Percentiles rank a stretch among this genome's conserved stretches.
Conservation (phyloP, 352 stramenopile species). For the Albugo laibachii region DNA sequence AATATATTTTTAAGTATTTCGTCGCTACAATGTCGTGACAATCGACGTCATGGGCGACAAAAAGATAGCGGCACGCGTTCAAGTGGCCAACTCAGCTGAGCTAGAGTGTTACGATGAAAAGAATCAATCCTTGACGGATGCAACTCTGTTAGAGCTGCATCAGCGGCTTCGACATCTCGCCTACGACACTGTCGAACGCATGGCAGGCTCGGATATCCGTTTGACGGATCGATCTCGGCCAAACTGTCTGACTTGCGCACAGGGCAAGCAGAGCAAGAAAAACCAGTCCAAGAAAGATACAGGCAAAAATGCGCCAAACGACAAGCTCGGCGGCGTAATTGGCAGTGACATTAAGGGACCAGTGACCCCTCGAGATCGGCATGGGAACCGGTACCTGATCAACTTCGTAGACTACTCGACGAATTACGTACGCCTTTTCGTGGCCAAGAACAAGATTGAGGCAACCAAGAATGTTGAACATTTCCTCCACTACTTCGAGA, state of each 20-base stretch:
- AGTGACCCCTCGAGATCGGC: not conserved
- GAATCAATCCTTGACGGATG: not conserved
- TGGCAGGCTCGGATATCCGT: slow-evolving; percentile 1
- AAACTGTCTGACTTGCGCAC: slow-evolving; percentile 3
- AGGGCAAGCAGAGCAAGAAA: not conserved
- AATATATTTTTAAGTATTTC: not conserved
- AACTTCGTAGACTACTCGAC: not conserved
- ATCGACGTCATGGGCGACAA: not conserved
- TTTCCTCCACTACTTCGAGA: not conserved
- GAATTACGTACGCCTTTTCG: not conserved
- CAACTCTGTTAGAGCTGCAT: not conserved
- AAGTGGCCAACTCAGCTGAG: too few species aligned
- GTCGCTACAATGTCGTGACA: not conserved
- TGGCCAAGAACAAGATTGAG: not conserved
- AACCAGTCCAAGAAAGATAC: not conserved
- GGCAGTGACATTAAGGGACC: not conserved
- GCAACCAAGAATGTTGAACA: not conserved
- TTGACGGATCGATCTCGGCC: slow-evolving; percentile 1
- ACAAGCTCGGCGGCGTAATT: not conserved
- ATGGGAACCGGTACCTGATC: not conserved
- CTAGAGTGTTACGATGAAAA: too few species aligned
- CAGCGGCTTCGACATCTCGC: slow-evolving; percentile 2
- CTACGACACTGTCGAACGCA: slow-evolving; percentile 5
- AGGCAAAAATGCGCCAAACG: not conserved
- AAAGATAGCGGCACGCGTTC: not conserved